These are phyloP conservation scores for Digitaria exilis DNA, from an alignment of 202 grass and related monocot species.

Conservation along the genomic window DNA sequence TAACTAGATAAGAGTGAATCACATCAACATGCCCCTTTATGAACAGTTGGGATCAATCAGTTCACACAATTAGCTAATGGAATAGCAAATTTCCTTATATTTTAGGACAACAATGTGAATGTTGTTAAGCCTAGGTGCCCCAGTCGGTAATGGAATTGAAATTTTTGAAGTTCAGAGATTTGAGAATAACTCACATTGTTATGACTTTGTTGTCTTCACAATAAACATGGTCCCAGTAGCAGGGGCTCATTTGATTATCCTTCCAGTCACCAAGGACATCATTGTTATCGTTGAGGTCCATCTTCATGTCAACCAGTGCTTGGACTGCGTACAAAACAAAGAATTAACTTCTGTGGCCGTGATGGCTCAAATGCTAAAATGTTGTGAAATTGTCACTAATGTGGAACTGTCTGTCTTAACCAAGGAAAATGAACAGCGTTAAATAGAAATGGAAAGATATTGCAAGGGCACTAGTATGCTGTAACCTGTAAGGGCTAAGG, in stretches of 20 bases:
- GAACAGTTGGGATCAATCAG: not conserved
- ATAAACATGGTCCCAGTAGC: slow-evolving; percentile 35
- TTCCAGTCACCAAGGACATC: slow-evolving; percentile 50
- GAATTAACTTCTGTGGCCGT: slow-evolving; percentile 3
- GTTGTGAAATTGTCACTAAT: not conserved
- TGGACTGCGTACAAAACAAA: slow-evolving; percentile 35
- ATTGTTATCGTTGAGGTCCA: slow-evolving; percentile 35
- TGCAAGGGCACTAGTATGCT: slow-evolving; percentile 19
- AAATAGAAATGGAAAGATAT: not conserved
- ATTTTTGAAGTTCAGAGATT: too few relatives aligned
- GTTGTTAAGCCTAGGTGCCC: not conserved
- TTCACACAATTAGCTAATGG: not conserved
- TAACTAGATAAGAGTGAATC: not conserved
- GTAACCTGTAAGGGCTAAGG: not conserved
- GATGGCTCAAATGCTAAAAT: not conserved
- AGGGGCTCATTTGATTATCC: slow-evolving; percentile 63
- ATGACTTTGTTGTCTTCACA: slow-evolving; percentile 46
- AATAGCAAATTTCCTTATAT: not conserved
- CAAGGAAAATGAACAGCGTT: not conserved
- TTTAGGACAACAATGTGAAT: not conserved
- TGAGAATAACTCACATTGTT: slow-evolving; percentile 48
- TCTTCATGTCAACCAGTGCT: slow-evolving; percentile 56
- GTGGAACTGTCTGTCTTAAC: not conserved
- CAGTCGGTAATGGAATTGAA: not conserved
- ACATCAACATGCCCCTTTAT: not conserved